Conservation (phyloP, 352 stramenopile genomes). For the Globisporangium cederbergense region DNA sequence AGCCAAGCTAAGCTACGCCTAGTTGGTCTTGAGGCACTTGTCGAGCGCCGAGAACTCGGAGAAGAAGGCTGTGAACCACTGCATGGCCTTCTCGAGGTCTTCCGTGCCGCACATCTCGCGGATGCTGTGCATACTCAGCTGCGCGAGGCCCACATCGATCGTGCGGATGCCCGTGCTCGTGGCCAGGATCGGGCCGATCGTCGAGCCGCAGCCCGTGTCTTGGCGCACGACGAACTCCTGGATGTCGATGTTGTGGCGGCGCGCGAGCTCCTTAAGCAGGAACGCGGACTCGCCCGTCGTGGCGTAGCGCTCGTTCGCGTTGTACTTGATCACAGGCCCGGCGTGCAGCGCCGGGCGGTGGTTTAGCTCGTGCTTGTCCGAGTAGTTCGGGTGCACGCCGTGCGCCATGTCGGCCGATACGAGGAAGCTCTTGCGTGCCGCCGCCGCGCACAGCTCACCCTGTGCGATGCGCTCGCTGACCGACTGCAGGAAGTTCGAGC, state of each 20-base stretch:
- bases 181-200: constrained; percentile 96
- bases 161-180: constrained; percentile 94
- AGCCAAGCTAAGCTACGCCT: constrained; percentile 5
- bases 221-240: constrained; percentile 97
- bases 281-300: constrained; percentile 93
- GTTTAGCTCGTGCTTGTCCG: constrained; percentile 93
- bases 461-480: constrained; percentile 59
- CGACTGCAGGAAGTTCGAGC: constrained; percentile 76
- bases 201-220: constrained; percentile 95
- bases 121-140: constrained; percentile 98
- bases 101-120: constrained; percentile 94
- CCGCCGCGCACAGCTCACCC: constrained; percentile 47
- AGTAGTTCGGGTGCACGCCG: constrained; percentile 97
- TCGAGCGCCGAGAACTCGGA: constrained; percentile 90
- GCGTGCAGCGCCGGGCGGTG: constrained; percentile 90
- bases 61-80: constrained; percentile 93
- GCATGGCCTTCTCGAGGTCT: constrained; percentile 76
- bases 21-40: constrained; percentile 75
- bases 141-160: constrained; percentile 95
- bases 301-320: constrained; percentile 97
- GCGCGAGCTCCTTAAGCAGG: constrained; percentile 90
- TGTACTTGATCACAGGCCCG: constrained; percentile 99
- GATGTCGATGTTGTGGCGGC: constrained; percentile 79
- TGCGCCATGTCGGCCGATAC: constrained; percentile 97
- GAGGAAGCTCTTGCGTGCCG: constrained; percentile 69